These are phyloP conservation scores for Lactarius tabidus DNA, from an alignment of 768 basidiomycete genomes.

Conservation along the genomic window DNA sequence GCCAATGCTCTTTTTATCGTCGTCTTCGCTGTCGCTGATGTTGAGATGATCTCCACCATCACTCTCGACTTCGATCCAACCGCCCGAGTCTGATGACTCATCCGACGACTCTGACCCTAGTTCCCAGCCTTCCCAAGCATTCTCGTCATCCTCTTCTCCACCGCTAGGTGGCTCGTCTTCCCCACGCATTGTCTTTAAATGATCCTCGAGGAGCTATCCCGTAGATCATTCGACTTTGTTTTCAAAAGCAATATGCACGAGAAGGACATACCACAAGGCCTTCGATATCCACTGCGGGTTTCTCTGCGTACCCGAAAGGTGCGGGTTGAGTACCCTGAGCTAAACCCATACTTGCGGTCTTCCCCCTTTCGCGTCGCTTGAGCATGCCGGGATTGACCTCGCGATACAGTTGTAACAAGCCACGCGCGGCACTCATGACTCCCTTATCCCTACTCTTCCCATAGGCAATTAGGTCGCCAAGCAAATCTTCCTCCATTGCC, in stretches of 20 bases:
- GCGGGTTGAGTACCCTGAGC: slow-evolving; percentile 59
- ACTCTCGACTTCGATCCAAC: slow-evolving; percentile 77
- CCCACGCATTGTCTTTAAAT: slow-evolving; percentile 66
- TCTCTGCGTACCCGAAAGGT: slow-evolving; percentile 76
- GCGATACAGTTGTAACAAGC: slow-evolving; percentile 85
- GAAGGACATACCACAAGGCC: slow-evolving; percentile 69
- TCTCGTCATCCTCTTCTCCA: slow-evolving; percentile 51
- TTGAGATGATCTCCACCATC: slow-evolving; percentile 64
- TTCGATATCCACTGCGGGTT: slow-evolving; percentile 81
- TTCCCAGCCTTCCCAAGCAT: slow-evolving; percentile 26
- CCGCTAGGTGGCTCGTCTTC: slow-evolving; percentile 50
- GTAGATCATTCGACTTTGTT: background rate
- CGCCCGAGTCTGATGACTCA: slow-evolving; percentile 53
- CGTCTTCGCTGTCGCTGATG: slow-evolving; percentile 87
- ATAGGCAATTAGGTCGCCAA: slow-evolving; percentile 92
- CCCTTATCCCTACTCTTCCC: slow-evolving; percentile 93
- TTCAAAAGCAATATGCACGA: background rate
- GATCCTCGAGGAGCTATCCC: slow-evolving; percentile 78
- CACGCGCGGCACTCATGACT: slow-evolving; percentile 84
- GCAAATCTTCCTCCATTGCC: slow-evolving; percentile 93
- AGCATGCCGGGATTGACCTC: slow-evolving; percentile 94
- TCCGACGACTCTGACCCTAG: slow-evolving; percentile 59
- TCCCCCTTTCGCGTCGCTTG: slow-evolving; percentile 86
- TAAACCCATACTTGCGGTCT: slow-evolving; percentile 80
- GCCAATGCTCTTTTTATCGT: slow-evolving; percentile 34